These are phyloP conservation scores for Citropsis articulata DNA, from an alignment of 345 rosid species.

Conservation along the genomic window DNA sequence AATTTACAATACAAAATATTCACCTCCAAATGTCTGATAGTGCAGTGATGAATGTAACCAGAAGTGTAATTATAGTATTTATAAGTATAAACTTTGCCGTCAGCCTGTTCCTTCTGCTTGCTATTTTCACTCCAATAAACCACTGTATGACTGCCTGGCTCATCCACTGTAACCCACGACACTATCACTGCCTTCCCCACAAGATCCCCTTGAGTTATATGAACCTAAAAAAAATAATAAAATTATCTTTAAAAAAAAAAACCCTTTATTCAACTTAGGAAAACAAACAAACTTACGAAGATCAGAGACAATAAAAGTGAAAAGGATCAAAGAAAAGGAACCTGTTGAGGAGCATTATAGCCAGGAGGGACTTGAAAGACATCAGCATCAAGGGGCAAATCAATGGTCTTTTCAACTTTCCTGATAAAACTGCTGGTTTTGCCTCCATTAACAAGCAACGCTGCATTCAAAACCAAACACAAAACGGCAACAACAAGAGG, in stretches of 20 bases:
- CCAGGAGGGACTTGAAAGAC: slow-evolving; percentile 67
- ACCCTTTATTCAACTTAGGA: not conserved
- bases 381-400: slow-evolving; percentile 80
- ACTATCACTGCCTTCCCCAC: slow-evolving; percentile 77
- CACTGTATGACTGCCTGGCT: slow-evolving; percentile 59
- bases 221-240: slow-evolving; percentile 42
- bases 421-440: slow-evolving; percentile 61
- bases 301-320: not conserved
- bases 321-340: slow-evolving; percentile 8
- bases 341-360: slow-evolving; percentile 94
- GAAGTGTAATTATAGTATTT: slow-evolving; percentile 64
- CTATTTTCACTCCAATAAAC: slow-evolving; percentile 62
- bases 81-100: slow-evolving; percentile 52
- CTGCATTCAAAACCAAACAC: slow-evolving; percentile 38
- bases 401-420: slow-evolving; percentile 44
- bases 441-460: slow-evolving; percentile 59
- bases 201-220: slow-evolving; percentile 91
- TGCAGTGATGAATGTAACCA: slow-evolving; percentile 84
- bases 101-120: slow-evolving; percentile 36
- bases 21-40: slow-evolving; percentile 66
- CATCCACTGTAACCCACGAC: slow-evolving; percentile 84
- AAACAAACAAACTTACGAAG: not conserved
- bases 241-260: not conserved
- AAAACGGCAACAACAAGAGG: slow-evolving; percentile 25
- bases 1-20: not conserved